Evolutionary conservation across 202 grass and related monocot genomes (phyloP).

Genomic region (Bolboschoenoplectus hybrid): DNA sequence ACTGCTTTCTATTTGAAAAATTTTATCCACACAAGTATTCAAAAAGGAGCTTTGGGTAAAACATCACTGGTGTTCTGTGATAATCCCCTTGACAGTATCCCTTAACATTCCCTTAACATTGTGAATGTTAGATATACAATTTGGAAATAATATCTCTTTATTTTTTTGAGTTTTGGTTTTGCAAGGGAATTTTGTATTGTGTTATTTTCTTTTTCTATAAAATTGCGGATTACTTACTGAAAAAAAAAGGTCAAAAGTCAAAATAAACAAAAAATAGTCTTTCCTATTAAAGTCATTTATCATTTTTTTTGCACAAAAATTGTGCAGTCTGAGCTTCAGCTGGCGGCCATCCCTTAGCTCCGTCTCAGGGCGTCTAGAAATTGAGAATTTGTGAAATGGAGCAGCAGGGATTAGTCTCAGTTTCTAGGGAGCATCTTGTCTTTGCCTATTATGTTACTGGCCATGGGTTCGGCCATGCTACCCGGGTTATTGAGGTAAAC

Average conservation of each 20-base stretch:
- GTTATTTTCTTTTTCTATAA: not conserved
- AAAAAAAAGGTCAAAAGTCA: not conserved
- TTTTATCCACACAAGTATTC: not conserved
- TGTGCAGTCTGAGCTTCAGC: not conserved
- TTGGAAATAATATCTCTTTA: not conserved
- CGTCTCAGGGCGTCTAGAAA: not conserved
- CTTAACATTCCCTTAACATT: not conserved
- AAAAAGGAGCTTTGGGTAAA: not conserved
- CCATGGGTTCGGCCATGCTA: constrained; percentile 96
- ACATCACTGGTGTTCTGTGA: not conserved
- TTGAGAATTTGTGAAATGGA: constrained; percentile 50
- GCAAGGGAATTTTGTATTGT: not conserved
- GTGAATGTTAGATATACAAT: not conserved
- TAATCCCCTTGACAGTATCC: not conserved
- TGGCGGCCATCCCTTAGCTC: not conserved
- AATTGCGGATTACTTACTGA: not conserved
- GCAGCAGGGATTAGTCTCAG: constrained; percentile 32
- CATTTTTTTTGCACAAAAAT: not conserved
- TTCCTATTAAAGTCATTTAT: not conserved
- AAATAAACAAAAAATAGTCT: not conserved
- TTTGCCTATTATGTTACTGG: constrained; percentile 93
- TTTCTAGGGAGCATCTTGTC: constrained; percentile 54
- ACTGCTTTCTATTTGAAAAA: not conserved
- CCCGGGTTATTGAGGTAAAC: constrained; percentile 77
- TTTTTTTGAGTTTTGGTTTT: not conserved